Base-by-base conservation (phyloP, 2,329 filamentous ascomycete genomes). In the Cadophora sp. region DNA sequence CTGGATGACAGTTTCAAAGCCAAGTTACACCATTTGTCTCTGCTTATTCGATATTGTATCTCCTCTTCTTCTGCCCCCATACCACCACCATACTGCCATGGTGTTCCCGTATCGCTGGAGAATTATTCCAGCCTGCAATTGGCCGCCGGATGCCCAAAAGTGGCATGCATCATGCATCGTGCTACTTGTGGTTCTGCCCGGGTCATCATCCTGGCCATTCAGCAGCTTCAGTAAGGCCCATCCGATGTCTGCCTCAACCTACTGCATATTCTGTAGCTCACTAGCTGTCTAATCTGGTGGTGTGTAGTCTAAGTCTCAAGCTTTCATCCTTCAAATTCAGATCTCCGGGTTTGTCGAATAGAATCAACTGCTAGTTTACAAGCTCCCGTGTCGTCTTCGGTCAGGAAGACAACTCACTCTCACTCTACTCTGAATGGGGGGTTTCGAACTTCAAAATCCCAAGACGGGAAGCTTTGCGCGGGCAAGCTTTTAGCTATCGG, bases 241-340 rank as follows among this genome's bases (percentile, higher is more conserved):
- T 56, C 27, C 11, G 27, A 39, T 56, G 53, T 56, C 39, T 36
- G 33, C 53, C 53, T 56, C 53, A 39, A 6, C 33, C 30, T 56
- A 39, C 53, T 56, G 53, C 53, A 56, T 56, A 56, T 56, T 56
- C 33, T 56, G 53, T 39, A 41, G n/a, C 7, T 56, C n/a, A 22
- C 13, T 22, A 4, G 18, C 30, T 39, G 13, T 22, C 8, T 56
- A 3, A 39, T 39, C 30, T 9, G 14, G 16, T n/a, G 18, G 20
- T 36, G n/a, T 39, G 18, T 56, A 16, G 9, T 36, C 18, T 22
- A 56, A 9, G 39, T 11, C 8, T 36, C 7, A 20, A 56, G 22
- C 6, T 36, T 22, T 14, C 18, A 39, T 41, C 53, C 53, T 56
- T 36, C n/a, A 39, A 36, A 4, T 56, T n/a, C 56, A 45, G 20